Conservation (phyloP, 2,329 filamentous ascomycete genomes). For the Bipolaris bicolor region DNA sequence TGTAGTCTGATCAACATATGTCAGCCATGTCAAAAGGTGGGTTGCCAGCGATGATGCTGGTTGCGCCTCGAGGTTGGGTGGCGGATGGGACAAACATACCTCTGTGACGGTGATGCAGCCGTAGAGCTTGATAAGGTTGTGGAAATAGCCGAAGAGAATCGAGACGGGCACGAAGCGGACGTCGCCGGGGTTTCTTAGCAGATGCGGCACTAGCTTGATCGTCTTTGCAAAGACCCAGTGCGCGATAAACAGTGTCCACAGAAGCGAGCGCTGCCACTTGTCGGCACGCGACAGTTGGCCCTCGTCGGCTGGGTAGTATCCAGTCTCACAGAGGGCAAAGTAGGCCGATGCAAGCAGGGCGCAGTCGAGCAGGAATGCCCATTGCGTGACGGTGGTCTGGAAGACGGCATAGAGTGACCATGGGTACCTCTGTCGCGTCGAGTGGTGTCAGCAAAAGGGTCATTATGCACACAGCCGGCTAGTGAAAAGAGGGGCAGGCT, state of each 20-base stretch:
- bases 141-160: conserved; percentile 88
- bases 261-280: conserved; percentile 34
- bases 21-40: conserved; percentile 24
- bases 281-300: conserved; percentile 22
- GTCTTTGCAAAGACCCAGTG: conserved; percentile 80
- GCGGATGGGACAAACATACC: conserved; percentile 27
- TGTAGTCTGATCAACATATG: conserved; percentile 69
- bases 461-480: conserved; percentile 21
- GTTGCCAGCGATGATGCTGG: conserved; percentile 26
- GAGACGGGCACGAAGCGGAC: conserved; percentile 82
- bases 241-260: conserved; percentile 43
- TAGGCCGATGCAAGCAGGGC: conserved; percentile 41
- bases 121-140: conserved; percentile 90
- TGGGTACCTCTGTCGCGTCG: conserved; percentile 69
- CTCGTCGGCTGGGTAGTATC: conserved; percentile 33
- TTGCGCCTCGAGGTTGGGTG: neutral
- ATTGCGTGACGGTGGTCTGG: conserved; percentile 88
- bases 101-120: conserved; percentile 73
- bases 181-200: conserved; percentile 82
- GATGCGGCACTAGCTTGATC: conserved; percentile 87
- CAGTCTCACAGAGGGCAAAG: conserved; percentile 39
- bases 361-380: conserved; percentile 80
- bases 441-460: conserved; percentile 33
- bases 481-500: conserved; percentile 38
- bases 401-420: conserved; percentile 96